Conservation (phyloP, 345 rosid species). For the Linum trigynum region DNA sequence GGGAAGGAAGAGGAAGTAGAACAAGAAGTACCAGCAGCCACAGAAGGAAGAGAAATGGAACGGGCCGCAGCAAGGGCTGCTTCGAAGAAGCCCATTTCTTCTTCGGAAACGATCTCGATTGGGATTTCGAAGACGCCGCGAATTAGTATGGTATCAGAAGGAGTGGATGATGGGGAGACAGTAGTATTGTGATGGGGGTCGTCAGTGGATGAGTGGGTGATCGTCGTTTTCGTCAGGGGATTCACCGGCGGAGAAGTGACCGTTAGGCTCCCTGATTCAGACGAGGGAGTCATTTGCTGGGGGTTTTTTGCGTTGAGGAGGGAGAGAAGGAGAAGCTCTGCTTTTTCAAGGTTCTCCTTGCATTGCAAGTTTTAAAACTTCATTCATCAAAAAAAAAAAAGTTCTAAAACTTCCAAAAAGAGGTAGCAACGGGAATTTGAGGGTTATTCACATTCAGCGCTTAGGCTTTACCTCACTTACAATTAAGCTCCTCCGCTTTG, state of each 20-base stretch:
- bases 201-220: background rate
- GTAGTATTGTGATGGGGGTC: slow-evolving; percentile 24
- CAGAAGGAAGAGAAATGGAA: slow-evolving; percentile 24
- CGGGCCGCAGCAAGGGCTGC: slow-evolving; percentile 53
- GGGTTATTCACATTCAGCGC: too few relatives aligned
- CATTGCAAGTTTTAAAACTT: too few relatives aligned
- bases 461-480: too few relatives aligned
- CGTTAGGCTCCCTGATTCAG: slow-evolving; percentile 14
- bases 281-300: too few relatives aligned
- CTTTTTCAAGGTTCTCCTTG: too few relatives aligned
- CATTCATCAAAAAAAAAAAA: too few relatives aligned
- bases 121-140: slow-evolving; percentile 31
- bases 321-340: too few relatives aligned
- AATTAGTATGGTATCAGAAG: slow-evolving; percentile 3
- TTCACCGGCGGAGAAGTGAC: slow-evolving; percentile 9
- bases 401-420: too few relatives aligned
- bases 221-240: slow-evolving; percentile 5
- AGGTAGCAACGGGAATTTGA: too few relatives aligned
- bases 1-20: slow-evolving; percentile 17
- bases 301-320: too few relatives aligned
- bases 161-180: slow-evolving; percentile 28
- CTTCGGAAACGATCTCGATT: slow-evolving; percentile 68
- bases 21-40: slow-evolving; percentile 20
- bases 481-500: too few relatives aligned
- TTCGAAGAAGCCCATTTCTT: slow-evolving; percentile 79